Percentiles rank a stretch among this genome's conserved stretches.
Evolutionary conservation across 176 grass and related monocot species (phyloP).

Genomic region (Cymbopogon citratus): DNA sequence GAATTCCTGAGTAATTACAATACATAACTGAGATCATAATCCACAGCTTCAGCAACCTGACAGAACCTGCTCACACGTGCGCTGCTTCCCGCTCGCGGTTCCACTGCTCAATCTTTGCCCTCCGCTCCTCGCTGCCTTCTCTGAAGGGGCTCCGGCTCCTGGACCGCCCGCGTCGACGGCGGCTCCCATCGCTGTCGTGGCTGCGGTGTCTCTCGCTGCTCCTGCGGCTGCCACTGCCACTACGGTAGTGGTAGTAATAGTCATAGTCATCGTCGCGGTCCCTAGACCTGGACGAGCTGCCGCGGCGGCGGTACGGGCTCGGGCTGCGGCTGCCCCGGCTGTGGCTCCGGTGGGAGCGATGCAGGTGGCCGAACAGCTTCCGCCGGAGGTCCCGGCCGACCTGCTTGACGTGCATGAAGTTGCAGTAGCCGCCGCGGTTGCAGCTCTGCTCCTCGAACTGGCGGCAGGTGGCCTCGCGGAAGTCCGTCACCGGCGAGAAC

Average conservation of each 20-base stretch:
- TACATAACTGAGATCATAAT: too few species aligned
- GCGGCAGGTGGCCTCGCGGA: slow-evolving; percentile 84
- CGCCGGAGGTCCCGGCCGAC: slow-evolving; percentile 60
- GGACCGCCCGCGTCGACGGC: slow-evolving; percentile 23
- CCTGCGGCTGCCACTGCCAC: slow-evolving; percentile 29
- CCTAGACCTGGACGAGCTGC: slow-evolving; percentile 28
- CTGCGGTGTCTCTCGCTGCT: slow-evolving; percentile 57
- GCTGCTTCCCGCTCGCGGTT: slow-evolving; percentile 66
- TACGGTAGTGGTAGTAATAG: slow-evolving; percentile 3
- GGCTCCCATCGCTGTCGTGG: slow-evolving; percentile 46
- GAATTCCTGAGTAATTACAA: too few species aligned
- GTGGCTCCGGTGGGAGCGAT: slow-evolving; percentile 35
- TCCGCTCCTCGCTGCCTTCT: slow-evolving; percentile 78
- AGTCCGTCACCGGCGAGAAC: slow-evolving; percentile 94
- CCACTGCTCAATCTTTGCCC: slow-evolving; percentile 84
- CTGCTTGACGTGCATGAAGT: slow-evolving; percentile 95
- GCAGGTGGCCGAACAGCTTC: slow-evolving; percentile 51
- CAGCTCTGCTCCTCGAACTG: slow-evolving; percentile 91
- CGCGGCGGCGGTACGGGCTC: slow-evolving; percentile 34
- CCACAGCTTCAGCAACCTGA: too few species aligned
- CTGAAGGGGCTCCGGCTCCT: slow-evolving; percentile 58
- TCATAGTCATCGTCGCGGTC: slow-evolving; percentile 24
- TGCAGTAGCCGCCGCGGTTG: slow-evolving; percentile 93
- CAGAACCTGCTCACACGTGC: background rate
- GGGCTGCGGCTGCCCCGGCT: slow-evolving; percentile 59